These are phyloP conservation scores for Xerocomellus amylosporus DNA, from an alignment of 768 basidiomycete genomes.

Conservation along the genomic window DNA sequence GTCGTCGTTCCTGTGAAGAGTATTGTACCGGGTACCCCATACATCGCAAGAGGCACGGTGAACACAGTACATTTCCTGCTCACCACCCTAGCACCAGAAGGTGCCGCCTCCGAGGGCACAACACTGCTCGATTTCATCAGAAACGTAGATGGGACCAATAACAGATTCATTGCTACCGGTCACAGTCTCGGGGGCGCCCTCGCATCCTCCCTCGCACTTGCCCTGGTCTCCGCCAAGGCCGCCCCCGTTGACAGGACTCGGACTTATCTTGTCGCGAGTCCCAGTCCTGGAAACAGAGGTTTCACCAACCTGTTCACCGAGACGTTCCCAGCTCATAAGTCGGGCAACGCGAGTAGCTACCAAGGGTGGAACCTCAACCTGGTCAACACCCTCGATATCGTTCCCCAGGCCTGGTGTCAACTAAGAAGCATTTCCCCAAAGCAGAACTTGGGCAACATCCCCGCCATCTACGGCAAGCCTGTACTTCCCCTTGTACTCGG, in stretches of 20 bases:
- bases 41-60: conserved; percentile 3
- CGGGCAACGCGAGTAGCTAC: neutral
- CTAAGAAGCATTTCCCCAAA: neutral
- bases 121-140: conserved; percentile 9
- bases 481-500: neutral
- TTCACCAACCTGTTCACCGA: conserved; percentile 2
- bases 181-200: conserved; percentile 13
- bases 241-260: conserved; percentile 38
- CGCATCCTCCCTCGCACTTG: conserved; percentile 13
- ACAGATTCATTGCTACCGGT: conserved; percentile 8
- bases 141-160: neutral
- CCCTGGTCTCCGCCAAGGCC: neutral
- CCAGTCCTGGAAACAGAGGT: conserved; percentile 11
- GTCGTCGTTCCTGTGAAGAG: neutral
- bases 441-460: conserved; percentile 16
- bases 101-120: neutral
- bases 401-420: conserved; percentile 13
- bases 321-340: neutral
- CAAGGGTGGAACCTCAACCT: conserved; percentile 19
- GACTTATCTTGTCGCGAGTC: conserved; percentile 7
- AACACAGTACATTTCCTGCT: neutral
- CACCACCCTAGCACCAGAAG: neutral
- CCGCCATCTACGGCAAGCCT: conserved; percentile 9
- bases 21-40: neutral
- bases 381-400: no score